phyloP scores from a whole-genome alignment of 805 yeast genomes.

The Ogataea methylovora region DNA sequence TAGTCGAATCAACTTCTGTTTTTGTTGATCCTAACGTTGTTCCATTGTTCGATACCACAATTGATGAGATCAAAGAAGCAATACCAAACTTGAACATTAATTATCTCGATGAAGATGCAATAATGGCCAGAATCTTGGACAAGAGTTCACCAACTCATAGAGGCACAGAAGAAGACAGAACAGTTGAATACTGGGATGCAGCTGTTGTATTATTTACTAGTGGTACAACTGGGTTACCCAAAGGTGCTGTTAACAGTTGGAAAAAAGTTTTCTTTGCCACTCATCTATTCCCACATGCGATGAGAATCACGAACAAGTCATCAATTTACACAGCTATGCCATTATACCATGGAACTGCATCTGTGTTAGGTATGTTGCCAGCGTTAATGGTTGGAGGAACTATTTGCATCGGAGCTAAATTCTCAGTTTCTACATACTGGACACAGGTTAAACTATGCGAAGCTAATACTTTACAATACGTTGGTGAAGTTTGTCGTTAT shows the following conservation, averaged over 20 bases:
- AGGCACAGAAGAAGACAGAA: neutral
- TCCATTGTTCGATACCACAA: slow-evolving; percentile 32
- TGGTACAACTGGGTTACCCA: slow-evolving; percentile 87
- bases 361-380: slow-evolving; percentile 70
- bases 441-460: slow-evolving; percentile 61
- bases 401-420: slow-evolving; percentile 64
- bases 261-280: slow-evolving; percentile 65
- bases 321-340: slow-evolving; percentile 83
- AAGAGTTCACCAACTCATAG: neutral
- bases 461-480: slow-evolving; percentile 78
- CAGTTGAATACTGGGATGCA: slow-evolving; percentile 45
- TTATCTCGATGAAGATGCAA: slow-evolving; percentile 9
- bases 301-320: slow-evolving; percentile 43
- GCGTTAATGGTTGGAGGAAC: slow-evolving; percentile 49
- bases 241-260: slow-evolving; percentile 84
- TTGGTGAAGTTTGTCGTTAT: slow-evolving; percentile 84
- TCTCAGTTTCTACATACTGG: slow-evolving; percentile 77
- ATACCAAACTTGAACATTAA: slow-evolving; percentile 21
- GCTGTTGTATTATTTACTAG: slow-evolving; percentile 73
- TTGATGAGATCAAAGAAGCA: slow-evolving; percentile 25
- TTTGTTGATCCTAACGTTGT: slow-evolving; percentile 48
- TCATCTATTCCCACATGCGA: slow-evolving; percentile 52
- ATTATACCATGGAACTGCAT: slow-evolving; percentile 80
- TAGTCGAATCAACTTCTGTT: slow-evolving; percentile 51
- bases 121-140: neutral